Evolutionary conservation across 495 filamentous ascomycete genomes (phyloP), one percentile per base, ranked within the genome.

Genomic region (Durotheca rogersii): DNA sequence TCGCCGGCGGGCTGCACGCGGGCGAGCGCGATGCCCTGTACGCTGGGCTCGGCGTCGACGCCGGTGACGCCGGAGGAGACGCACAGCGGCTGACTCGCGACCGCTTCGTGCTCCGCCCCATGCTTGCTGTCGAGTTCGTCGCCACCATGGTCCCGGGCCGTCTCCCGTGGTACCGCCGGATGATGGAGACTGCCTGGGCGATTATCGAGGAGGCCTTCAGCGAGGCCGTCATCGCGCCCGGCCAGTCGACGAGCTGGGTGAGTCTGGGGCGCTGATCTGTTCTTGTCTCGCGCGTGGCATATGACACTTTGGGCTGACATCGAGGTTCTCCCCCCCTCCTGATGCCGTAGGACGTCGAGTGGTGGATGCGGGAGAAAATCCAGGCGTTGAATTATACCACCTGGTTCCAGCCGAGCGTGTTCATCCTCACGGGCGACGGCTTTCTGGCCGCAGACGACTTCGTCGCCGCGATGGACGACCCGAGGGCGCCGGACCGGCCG

Each of bases 121-220:
- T 75, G 69, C 47, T 77, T 0, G 69, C 66, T 4, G 68, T 77
- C 18, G 73, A 77, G 53, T 51, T 71, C 29, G 63, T 77, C 16
- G 73, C 61, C 4, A 75, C 67, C 1, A 71, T 71, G 71, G 62
- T 70, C 1, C 33, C 52, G n/a, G 51, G 51, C 7, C 58, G 67
- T n/a, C 38, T 72, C 11, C 53, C 50, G 0, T 73, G 69, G 72
- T 77, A 74, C 40, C 48, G 55, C 16, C 64, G 65, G 32, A 56
- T 77, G 56, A 68, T 70, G 62, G 70, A 72, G 47, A 77, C 72
- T 3, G 69, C 70, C 0, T 77, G 73, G 73, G 70, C 71, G 3
- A 69, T 71, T 33, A 77, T 77, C 43, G 59, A 64, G 19, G 72
- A 74, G 47, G 73, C 47, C 0, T 77, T 77, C 44, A 72, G 70